These are phyloP conservation scores for Neohortaea acidophila DNA, from an alignment of 495 filamentous ascomycete species.

Conservation along the genomic window DNA sequence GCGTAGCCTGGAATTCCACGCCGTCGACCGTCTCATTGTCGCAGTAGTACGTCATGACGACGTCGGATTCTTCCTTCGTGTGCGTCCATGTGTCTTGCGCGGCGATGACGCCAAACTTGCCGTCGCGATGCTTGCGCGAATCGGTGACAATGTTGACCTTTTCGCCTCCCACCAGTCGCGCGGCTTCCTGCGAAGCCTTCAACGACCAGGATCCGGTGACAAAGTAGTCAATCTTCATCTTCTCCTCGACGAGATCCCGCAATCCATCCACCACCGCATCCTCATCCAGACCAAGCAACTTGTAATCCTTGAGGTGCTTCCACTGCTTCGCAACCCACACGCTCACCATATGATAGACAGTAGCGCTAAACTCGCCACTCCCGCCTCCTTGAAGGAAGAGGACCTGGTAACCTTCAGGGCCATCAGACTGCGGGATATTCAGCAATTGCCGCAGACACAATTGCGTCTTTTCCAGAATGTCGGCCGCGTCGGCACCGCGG, in stretches of 20 bases:
- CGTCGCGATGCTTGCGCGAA: slow-evolving; percentile 49
- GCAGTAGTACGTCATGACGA: slow-evolving; percentile 80
- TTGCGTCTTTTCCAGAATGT: slow-evolving; percentile 27
- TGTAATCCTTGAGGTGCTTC: slow-evolving; percentile 20
- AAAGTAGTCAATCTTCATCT: slow-evolving; percentile 72
- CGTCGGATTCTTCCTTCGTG: slow-evolving; percentile 33
- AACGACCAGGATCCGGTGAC: slow-evolving; percentile 87
- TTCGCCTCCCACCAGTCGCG: slow-evolving; percentile 55
- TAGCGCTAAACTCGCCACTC: slow-evolving; percentile 65
- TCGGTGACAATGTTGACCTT: slow-evolving; percentile 69
- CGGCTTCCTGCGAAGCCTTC: slow-evolving; percentile 80
- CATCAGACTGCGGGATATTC: slow-evolving; percentile 43
- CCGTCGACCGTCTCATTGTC: slow-evolving; percentile 93
- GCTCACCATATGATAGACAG: slow-evolving; percentile 63
- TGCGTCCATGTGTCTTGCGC: slow-evolving; percentile 61
- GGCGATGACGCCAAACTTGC: slow-evolving; percentile 78
- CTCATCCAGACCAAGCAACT: slow-evolving; percentile 19
- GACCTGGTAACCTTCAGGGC: slow-evolving; percentile 50
- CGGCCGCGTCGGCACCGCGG: slow-evolving; percentile 57
- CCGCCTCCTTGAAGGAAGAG: slow-evolving; percentile 76
- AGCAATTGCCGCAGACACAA: slow-evolving; percentile 35
- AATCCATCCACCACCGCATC: slow-evolving; percentile 46
- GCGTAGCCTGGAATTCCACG: slow-evolving; percentile 78
- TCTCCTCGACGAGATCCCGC: slow-evolving; percentile 43
- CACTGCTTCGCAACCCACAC: slow-evolving; percentile 61